Evolutionary conservation across 495 filamentous ascomycete genomes (phyloP).

Genomic region (Talaromyces proteolyticus): DNA sequence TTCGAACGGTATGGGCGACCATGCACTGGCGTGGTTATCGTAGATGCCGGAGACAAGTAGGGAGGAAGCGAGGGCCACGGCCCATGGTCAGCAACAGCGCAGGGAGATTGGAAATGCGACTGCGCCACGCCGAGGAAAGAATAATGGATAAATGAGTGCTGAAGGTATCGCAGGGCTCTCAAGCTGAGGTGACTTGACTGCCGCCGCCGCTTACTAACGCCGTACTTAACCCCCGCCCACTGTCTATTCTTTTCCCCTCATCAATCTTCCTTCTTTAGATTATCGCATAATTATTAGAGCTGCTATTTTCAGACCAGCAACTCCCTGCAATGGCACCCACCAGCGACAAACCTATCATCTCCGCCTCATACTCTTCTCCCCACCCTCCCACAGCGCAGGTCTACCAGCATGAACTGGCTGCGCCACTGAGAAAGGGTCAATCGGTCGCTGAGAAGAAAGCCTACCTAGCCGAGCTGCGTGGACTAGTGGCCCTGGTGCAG

Average conservation of each 20-base stretch:
- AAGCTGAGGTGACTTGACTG: too few relatives aligned
- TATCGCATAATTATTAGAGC: neutral
- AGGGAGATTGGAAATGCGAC: too few relatives aligned
- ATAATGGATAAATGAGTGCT: too few relatives aligned
- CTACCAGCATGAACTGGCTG: conserved; percentile 36
- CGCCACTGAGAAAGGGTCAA: conserved; percentile 12
- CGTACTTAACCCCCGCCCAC: neutral
- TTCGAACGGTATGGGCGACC: too few relatives aligned
- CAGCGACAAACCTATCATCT: conserved; percentile 21
- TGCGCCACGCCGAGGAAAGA: too few relatives aligned
- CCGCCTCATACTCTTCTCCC: conserved; percentile 56
- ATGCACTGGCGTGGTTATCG: too few relatives aligned
- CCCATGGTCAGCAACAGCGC: too few relatives aligned
- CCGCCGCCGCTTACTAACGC: too few relatives aligned
- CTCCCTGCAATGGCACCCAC: neutral
- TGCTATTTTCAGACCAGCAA: neutral
- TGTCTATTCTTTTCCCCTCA: too few relatives aligned
- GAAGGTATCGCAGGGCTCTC: too few relatives aligned
- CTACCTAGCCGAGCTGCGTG: conserved; percentile 64
- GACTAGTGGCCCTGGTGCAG: conserved; percentile 56
- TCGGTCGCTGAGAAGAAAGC: conserved; percentile 46
- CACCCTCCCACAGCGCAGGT: conserved; percentile 21
- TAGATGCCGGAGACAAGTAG: neutral
- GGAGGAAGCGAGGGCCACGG: neutral
- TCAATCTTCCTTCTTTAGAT: too few relatives aligned